A percentile compares a stretch with the other conserved stretches of the same genome.
Evolutionary conservation across 192 early-diverging fungal genomes (phyloP).

Genomic region (Paraglomus brasilianum): DNA sequence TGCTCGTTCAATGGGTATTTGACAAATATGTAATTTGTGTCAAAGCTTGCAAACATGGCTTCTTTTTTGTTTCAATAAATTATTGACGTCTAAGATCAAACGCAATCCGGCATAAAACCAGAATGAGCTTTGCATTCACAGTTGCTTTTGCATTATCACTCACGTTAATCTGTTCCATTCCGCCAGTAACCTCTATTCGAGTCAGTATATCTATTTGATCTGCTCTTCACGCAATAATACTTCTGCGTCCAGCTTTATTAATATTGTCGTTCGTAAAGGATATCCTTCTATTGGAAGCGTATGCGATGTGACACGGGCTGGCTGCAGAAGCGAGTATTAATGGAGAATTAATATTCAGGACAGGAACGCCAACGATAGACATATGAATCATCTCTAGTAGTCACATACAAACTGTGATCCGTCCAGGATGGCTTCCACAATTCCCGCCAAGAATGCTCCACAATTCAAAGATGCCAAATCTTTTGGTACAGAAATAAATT

Average conservation of each 20-base stretch:
- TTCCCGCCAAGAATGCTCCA: slow-evolving; percentile 92
- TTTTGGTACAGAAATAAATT: slow-evolving; percentile 92
- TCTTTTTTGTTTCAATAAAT: too few relatives aligned
- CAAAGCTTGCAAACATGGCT: too few relatives aligned
- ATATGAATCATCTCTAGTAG: neutral
- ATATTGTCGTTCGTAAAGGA: slow-evolving; percentile 88
- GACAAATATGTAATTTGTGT: too few relatives aligned
- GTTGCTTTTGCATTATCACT: too few relatives aligned
- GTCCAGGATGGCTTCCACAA: slow-evolving; percentile 93
- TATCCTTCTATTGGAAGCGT: slow-evolving; percentile 83
- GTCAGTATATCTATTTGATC: slow-evolving; percentile 44
- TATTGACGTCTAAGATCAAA: too few relatives aligned
- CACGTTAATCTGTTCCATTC: too few relatives aligned
- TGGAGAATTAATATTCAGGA: neutral
- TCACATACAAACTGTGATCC: slow-evolving; percentile 84
- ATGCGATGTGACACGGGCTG: slow-evolving; percentile 88
- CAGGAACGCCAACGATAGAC: neutral
- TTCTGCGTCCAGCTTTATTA: slow-evolving; percentile 92
- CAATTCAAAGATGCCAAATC: slow-evolving; percentile 91
- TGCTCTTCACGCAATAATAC: slow-evolving; percentile 75
- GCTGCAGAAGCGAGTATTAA: slow-evolving; percentile 42
- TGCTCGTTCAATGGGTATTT: too few relatives aligned
- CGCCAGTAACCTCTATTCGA: too few relatives aligned
- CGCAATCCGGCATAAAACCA: too few relatives aligned
- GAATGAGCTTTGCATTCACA: too few relatives aligned